Conservation (phyloP, 2,329 filamentous ascomycete species). For the Ciborinia camelliae region DNA sequence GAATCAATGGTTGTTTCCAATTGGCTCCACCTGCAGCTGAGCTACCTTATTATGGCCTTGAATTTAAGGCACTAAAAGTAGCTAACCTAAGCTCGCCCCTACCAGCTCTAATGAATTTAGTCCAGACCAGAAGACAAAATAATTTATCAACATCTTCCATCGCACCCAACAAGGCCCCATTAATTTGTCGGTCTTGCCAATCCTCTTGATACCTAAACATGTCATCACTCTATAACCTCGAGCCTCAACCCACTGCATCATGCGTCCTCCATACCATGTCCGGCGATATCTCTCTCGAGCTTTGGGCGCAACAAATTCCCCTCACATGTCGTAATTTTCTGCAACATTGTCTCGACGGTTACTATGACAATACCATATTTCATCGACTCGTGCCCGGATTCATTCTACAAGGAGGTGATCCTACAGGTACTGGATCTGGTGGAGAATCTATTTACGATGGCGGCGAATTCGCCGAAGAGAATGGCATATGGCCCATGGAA, state of each 20-base stretch:
- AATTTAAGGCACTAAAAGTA: neutral
- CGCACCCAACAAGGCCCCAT: slow-evolving; percentile 25
- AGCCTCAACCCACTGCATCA: slow-evolving; percentile 90
- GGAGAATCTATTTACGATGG: slow-evolving; percentile 91
- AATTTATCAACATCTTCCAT: neutral
- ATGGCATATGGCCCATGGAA: slow-evolving; percentile 53
- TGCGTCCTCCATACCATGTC: slow-evolving; percentile 85
- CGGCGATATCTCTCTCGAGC: slow-evolving; percentile 84
- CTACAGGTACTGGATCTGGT: slow-evolving; percentile 86
- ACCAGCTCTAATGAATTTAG: neutral
- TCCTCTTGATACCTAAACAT: slow-evolving; percentile 47
- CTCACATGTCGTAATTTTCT: slow-evolving; percentile 93
- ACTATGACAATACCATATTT: slow-evolving; percentile 92
- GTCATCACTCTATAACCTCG: slow-evolving; percentile 90
- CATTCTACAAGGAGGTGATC: slow-evolving; percentile 91
- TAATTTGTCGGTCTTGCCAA: slow-evolving; percentile 26
- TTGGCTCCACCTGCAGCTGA: no score
- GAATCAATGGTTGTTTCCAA: no score
- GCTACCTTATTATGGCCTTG: neutral
- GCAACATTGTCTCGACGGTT: slow-evolving; percentile 89
- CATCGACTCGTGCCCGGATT: slow-evolving; percentile 90
- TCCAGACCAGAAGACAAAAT: neutral
- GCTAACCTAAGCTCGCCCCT: neutral
- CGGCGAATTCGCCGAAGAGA: slow-evolving; percentile 56
- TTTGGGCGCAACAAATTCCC: slow-evolving; percentile 93